Conservation (phyloP, 2,329 filamentous ascomycete genomes). For the Xylaria arbuscula region DNA sequence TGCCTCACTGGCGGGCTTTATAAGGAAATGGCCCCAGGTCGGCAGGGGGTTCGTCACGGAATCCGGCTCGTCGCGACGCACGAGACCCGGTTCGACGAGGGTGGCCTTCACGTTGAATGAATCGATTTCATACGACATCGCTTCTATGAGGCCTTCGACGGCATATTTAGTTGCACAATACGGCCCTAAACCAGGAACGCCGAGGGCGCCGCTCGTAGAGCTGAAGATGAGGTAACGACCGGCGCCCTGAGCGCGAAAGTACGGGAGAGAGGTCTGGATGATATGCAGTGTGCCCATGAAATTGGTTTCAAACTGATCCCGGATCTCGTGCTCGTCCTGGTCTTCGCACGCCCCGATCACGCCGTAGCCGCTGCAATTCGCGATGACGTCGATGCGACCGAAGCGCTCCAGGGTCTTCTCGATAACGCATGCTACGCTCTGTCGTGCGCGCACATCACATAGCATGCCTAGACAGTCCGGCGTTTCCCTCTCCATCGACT, state of each 20-base stretch:
- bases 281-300: slow-evolving; percentile 97
- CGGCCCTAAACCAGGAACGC: slow-evolving; percentile 89
- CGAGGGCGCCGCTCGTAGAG: slow-evolving; percentile 90
- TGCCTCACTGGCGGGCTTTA: slow-evolving; percentile 84
- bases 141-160: slow-evolving; percentile 93
- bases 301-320: slow-evolving; percentile 97
- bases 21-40: slow-evolving; percentile 90
- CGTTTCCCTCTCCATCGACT: slow-evolving; percentile 78
- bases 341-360: slow-evolving; percentile 97
- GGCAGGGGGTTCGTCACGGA: slow-evolving; percentile 68
- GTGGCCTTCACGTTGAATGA: slow-evolving; percentile 92
- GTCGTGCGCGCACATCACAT: slow-evolving; percentile 87
- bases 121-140: slow-evolving; percentile 96
- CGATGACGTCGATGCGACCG: slow-evolving; percentile 86
- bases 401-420: slow-evolving; percentile 78
- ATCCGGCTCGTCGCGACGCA: slow-evolving; percentile 84
- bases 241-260: slow-evolving; percentile 79
- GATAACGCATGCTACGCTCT: slow-evolving; percentile 79
- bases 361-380: slow-evolving; percentile 94
- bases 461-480: slow-evolving; percentile 81
- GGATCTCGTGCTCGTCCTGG: slow-evolving; percentile 93
- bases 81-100: slow-evolving; percentile 89
- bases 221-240: slow-evolving; percentile 96
- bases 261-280: slow-evolving; percentile 86
- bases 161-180: slow-evolving; percentile 99